These are phyloP conservation scores for Myriosclerotinia curreyana DNA, from an alignment of 2,329 filamentous ascomycete species.

Conservation along the genomic window DNA sequence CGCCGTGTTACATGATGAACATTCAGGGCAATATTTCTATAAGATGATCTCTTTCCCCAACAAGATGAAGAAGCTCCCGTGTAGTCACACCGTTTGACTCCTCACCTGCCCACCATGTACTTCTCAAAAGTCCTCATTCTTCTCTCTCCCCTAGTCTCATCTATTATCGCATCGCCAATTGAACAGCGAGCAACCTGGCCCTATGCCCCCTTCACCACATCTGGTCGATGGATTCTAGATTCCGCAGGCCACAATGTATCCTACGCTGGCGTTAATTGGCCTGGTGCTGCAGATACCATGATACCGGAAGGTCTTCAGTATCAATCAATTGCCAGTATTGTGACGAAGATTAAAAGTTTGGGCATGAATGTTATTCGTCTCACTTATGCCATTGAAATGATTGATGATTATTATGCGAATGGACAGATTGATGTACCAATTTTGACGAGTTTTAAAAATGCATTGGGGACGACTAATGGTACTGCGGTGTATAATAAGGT, in stretches of 20 bases:
- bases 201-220: conserved; percentile 16
- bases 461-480: conserved; percentile 52
- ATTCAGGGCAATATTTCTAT: conserved; percentile 1
- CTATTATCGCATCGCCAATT: neutral
- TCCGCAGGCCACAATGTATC: conserved; percentile 43
- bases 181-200: conserved; percentile 12
- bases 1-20: neutral
- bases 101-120: conserved; percentile 13
- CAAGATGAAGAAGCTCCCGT: neutral
- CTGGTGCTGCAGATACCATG: conserved; percentile 60
- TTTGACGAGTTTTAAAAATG: conserved; percentile 45
- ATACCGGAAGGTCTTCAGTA: conserved; percentile 63
- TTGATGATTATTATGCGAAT: conserved; percentile 55
- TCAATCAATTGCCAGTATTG: conserved; percentile 53
- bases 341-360: conserved; percentile 52
- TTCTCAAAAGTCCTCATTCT: conserved; percentile 6
- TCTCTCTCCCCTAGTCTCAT: conserved; percentile 3
- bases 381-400: conserved; percentile 62
- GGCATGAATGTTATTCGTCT: conserved; percentile 63
- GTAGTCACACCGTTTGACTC: neutral
- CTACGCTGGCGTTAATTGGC: conserved; percentile 60
- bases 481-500: conserved; percentile 51
- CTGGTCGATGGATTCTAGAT: conserved; percentile 29
- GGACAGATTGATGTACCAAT: conserved; percentile 47
- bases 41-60: conserved; percentile 1